A percentile compares a stretch with the other conserved stretches of the same genome.
Evolutionary conservation across 116 monocot species (phyloP).

Genomic region (Papilionanthe hybrid): DNA sequence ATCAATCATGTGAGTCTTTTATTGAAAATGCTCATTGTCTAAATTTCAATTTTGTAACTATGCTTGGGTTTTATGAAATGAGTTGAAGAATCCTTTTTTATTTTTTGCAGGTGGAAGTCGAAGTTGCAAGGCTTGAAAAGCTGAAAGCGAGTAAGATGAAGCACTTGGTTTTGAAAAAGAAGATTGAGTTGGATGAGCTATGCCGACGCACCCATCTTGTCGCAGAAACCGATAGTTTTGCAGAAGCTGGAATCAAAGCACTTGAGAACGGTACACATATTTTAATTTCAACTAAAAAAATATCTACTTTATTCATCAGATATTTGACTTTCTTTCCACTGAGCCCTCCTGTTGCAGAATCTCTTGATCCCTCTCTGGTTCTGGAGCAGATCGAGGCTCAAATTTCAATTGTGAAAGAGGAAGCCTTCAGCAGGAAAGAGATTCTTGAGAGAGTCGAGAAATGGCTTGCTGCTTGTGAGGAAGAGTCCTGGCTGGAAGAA

Average conservation of each 20-base stretch:
- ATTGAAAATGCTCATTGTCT: neutral
- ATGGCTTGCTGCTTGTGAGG: constrained; percentile 79
- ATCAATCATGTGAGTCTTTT: constrained; percentile 54
- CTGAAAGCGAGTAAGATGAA: constrained; percentile 88
- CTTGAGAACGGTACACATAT: constrained; percentile 14
- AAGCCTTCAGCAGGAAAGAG: constrained; percentile 88
- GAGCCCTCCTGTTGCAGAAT: constrained; percentile 30
- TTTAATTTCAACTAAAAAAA: constrained; percentile 1
- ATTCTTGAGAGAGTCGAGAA: constrained; percentile 93
- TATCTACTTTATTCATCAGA: too few species aligned
- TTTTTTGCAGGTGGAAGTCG: constrained; percentile 68
- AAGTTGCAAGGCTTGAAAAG: constrained; percentile 74
- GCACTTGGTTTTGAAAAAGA: constrained; percentile 82
- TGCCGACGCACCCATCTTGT: constrained; percentile 60
- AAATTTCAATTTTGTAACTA: neutral
- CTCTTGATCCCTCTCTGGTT: constrained; percentile 54
- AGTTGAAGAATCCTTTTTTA: neutral
- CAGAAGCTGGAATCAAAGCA: constrained; percentile 41
- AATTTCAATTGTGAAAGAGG: constrained; percentile 79
- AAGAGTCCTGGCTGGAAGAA: constrained; percentile 94
- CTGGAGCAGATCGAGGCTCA: constrained; percentile 81
- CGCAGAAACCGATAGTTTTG: constrained; percentile 27
- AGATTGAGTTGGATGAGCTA: constrained; percentile 71
- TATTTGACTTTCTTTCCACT: too few species aligned
- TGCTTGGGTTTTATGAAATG: neutral